phyloP scores from a whole-genome alignment of 306 rosid species.

The Prunus salicina region DNA sequence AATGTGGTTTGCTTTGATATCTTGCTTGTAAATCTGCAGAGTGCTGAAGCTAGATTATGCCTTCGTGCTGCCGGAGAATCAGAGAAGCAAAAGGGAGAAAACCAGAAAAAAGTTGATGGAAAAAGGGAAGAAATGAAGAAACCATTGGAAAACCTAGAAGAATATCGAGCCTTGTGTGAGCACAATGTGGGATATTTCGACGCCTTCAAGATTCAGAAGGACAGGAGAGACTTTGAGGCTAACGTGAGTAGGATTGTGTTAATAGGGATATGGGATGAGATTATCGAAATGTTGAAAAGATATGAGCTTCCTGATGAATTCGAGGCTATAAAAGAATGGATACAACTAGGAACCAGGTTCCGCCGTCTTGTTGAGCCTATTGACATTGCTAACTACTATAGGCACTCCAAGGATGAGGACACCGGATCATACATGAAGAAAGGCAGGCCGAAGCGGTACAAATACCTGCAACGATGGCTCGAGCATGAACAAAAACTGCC shows the following conservation, averaged over 20 bases:
- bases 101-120: slow-evolving; percentile 22
- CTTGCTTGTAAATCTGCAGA: slow-evolving; percentile 38
- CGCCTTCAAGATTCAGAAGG: slow-evolving; percentile 63
- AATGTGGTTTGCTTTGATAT: background rate
- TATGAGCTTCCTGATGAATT: slow-evolving; percentile 76
- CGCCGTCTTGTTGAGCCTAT: slow-evolving; percentile 76
- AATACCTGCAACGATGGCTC: slow-evolving; percentile 59
- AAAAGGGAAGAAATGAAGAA: slow-evolving; percentile 11
- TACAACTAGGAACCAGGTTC: slow-evolving; percentile 40
- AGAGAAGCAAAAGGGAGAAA: slow-evolving; percentile 41
- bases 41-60: slow-evolving; percentile 55
- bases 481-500: slow-evolving; percentile 33
- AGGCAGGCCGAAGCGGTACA: slow-evolving; percentile 66
- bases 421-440: slow-evolving; percentile 47
- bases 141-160: slow-evolving; percentile 13
- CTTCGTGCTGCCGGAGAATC: slow-evolving; percentile 63
- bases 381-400: slow-evolving; percentile 75
- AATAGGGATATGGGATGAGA: slow-evolving; percentile 75
- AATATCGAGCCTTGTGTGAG: slow-evolving; percentile 34
- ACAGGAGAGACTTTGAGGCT: slow-evolving; percentile 53
- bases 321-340: slow-evolving; percentile 52
- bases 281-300: slow-evolving; percentile 57
- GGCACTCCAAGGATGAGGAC: slow-evolving; percentile 63
- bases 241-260: slow-evolving; percentile 64
- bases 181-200: slow-evolving; percentile 46